Evolutionary conservation across 495 filamentous ascomycete species (phyloP).

Genomic region (Recurvomyces mirabilis): DNA sequence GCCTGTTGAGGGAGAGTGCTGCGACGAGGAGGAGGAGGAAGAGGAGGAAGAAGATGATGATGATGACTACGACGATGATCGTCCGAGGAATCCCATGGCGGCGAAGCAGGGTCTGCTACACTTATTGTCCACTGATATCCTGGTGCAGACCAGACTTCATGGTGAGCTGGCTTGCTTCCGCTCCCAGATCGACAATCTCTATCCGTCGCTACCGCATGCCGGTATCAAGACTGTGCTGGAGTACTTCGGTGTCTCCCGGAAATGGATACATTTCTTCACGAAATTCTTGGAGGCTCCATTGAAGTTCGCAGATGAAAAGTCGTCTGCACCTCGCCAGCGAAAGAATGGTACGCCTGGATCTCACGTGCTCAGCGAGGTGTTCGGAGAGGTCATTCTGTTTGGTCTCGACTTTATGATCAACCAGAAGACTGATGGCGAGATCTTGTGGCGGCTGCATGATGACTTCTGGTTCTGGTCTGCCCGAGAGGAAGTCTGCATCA

Average conservation of each 20-base stretch:
- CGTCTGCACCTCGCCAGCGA: conserved; percentile 10
- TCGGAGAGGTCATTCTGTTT: conserved; percentile 25
- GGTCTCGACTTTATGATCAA: conserved; percentile 27
- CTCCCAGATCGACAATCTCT: conserved; percentile 25
- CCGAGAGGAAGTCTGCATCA: conserved; percentile 14
- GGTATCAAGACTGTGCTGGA: conserved; percentile 23
- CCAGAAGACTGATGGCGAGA: conserved; percentile 21
- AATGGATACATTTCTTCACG: conserved; percentile 26
- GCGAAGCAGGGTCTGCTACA: conserved; percentile 24
- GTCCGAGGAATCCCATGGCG: conserved; percentile 14
- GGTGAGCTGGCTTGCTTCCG: conserved; percentile 20
- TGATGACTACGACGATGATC: conserved; percentile 14
- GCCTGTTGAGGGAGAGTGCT: background rate
- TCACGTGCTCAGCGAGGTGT: conserved; percentile 24
- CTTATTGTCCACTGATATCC: conserved; percentile 23
- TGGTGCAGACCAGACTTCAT: conserved; percentile 23
- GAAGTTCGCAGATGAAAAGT: conserved; percentile 21
- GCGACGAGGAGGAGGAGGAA: conserved; percentile 9
- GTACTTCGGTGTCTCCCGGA: conserved; percentile 24
- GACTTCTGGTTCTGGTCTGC: conserved; percentile 28
- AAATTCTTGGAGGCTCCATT: conserved; percentile 23
- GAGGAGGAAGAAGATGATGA: conserved; percentile 12
- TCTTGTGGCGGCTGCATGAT: conserved; percentile 25
- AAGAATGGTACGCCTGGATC: conserved; percentile 24
- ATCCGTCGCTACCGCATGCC: conserved; percentile 22